Evolutionary conservation across 2,329 filamentous ascomycete genomes (phyloP), one percentile per base, ranked within the genome.

Genomic region (Alternaria arborescens): DNA sequence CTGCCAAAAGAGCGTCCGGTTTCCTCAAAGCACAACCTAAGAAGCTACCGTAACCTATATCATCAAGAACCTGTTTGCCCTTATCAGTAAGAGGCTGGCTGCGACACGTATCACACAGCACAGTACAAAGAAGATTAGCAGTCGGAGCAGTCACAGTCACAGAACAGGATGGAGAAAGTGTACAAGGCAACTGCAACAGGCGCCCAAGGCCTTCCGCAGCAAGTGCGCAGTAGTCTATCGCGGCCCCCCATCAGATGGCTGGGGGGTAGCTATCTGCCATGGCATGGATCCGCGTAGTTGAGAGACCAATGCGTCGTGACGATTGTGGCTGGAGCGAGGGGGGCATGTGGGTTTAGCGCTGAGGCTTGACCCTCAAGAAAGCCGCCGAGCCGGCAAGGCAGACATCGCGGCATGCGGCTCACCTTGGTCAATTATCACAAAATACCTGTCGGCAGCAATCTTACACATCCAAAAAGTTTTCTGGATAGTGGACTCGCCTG

Each of bases 261-360:
- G 41, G 55, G 55, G 41, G 52, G 48, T 51, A 44, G 46, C 38
- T 42, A 51, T 47, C 48, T 44, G 55, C 55, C 41, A 41, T 38
- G 22, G 32, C 48, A 41, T 52, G n/a, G 40, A 40, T 46, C 12
- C 40, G 55, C 30, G 18, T 43, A 42, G 12, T 44, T 43, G 51
- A 54, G 16, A 34, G 28, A 44, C 41, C 41, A 30, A 44, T 44
- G 55, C 55, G 24, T 32, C 47, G 51, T 55, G 60, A 58, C 55
- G 56, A 52, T 22, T 55, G 60, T 62, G 60, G 60, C 52, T 62
- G 52, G 42, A 40, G 47, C 50, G 55, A 24, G n/a, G 43, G 52
- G 28, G 22, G n/a, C 46, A 12, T 18, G 24, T 38, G 16, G 34
- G 44, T 56, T 61, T 61, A 61, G 55, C 52, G 56, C 52, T 55